Evolutionary conservation across 768 basidiomycete species (phyloP), one percentile per base, ranked within the genome.

Genomic region (Pleurotus tuoliensis): DNA sequence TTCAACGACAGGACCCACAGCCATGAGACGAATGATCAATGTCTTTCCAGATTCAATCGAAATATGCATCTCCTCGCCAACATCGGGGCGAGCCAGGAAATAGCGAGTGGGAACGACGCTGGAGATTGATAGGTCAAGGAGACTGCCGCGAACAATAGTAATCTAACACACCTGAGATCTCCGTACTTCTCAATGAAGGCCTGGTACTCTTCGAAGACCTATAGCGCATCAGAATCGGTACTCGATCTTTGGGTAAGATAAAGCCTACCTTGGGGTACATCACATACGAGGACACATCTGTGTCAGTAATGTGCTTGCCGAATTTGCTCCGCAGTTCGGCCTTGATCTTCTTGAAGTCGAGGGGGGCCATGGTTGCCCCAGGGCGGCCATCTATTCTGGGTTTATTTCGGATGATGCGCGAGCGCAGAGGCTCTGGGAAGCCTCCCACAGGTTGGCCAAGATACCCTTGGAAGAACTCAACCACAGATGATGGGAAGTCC

Each of bases 381-480:
- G 97, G 97, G 59, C 97, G 90, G 45, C 84, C 90, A 64, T 98
- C 93, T 66, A 98, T 96, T 71, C 92, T 84, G 45, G 88, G 86
- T 73, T 94, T 95, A 73, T 94, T 86, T 65, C 97, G 86, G 69
- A 98, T 99, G 67, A 99, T 82, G 62, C 86, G 82, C 61, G 86
- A 82, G 61, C 97, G 92, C 60, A 99, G 76, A 40, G 96, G 94
- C 70, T 99, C 97, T 56, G 97, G 97, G 90, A 98, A 98, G 47
- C 97, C 96, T 68, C 94, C 97, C 67, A 92, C 89, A 55, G 97
- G 97, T 68, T 98, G 94, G 30, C 97, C 96, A 60, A 99, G 90
- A 74, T 94, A 96, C 15, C 97, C 97, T 70, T 98, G 95, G 93
- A 98, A 98, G 82, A 97, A 99, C 66, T 98, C 96, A 41, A 94